Conservation (phyloP, 805 yeast species). For the Nadsonia fulvescens region DNA sequence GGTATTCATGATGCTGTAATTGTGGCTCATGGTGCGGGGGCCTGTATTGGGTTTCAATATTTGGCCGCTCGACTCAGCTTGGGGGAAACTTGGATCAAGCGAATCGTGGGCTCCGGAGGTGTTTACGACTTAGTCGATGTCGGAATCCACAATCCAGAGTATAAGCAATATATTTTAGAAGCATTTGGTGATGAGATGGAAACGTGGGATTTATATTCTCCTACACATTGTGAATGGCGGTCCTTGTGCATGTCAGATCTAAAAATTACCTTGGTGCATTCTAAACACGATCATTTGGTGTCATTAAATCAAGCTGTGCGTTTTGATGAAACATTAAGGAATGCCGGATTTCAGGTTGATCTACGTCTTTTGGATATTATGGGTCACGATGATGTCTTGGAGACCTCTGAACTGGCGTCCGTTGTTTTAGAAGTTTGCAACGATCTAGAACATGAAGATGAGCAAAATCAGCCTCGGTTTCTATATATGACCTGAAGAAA, state of each 20-base stretch:
- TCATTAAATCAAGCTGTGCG: conserved; percentile 7
- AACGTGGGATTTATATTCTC: conserved; percentile 7
- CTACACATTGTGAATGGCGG: conserved; percentile 6
- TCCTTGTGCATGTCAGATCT: conserved; percentile 5
- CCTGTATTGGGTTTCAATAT: conserved; percentile 43
- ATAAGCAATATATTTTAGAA: conserved; percentile 6
- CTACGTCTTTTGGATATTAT: conserved; percentile 6
- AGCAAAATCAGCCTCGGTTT: conserved; percentile 4
- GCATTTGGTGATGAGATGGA: conserved; percentile 7
- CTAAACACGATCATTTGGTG: conserved; percentile 7
- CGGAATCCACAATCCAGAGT: conserved; percentile 3
- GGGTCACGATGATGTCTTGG: conserved; percentile 7
- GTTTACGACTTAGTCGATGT: conserved; percentile 8
- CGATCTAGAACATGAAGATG: conserved; percentile 6
- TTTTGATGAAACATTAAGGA: conserved; percentile 6
- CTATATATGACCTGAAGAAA: too few species aligned
- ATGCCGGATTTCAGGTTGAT: conserved; percentile 5
- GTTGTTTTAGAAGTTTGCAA: conserved; percentile 5
- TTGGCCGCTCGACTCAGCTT: conserved; percentile 7
- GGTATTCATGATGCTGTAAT: conserved; percentile 18
- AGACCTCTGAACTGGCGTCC: conserved; percentile 6
- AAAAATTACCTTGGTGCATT: conserved; percentile 6
- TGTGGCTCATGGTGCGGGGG: conserved; percentile 74
- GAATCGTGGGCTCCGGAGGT: conserved; percentile 7
- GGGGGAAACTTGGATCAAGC: conserved; percentile 7